These are phyloP conservation scores for Leccinum truebloodii DNA, from an alignment of 768 basidiomycete species.

Conservation along the genomic window DNA sequence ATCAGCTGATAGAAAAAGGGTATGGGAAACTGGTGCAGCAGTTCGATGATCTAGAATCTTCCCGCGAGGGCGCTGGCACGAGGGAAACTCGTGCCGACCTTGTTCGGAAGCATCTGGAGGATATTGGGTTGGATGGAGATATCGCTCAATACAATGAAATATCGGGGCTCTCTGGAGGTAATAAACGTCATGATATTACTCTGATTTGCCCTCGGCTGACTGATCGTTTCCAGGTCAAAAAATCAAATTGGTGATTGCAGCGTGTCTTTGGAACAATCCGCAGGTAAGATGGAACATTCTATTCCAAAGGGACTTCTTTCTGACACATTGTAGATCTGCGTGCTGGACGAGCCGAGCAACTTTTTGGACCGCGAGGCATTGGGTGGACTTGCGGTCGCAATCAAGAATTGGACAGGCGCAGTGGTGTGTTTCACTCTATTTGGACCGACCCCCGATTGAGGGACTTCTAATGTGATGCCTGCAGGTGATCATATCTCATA, in stretches of 20 bases:
- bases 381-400: slow-evolving; percentile 92
- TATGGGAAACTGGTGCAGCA: slow-evolving; percentile 89
- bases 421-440: slow-evolving; percentile 49
- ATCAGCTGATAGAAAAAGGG: slow-evolving; percentile 81
- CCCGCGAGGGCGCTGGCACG: slow-evolving; percentile 90
- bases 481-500: slow-evolving; percentile 95
- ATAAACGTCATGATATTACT: slow-evolving; percentile 17
- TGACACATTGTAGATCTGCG: slow-evolving; percentile 52
- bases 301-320: slow-evolving; percentile 2
- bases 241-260: slow-evolving; percentile 94
- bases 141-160: slow-evolving; percentile 99
- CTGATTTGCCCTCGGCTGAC: slow-evolving; percentile 15
- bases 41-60: slow-evolving; percentile 96
- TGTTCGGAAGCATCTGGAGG: slow-evolving; percentile 91
- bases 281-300: slow-evolving; percentile 44
- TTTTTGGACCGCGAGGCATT: slow-evolving; percentile 96
- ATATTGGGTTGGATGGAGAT: slow-evolving; percentile 95
- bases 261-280: slow-evolving; percentile 95
- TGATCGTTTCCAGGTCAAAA: slow-evolving; percentile 69
- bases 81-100: slow-evolving; percentile 81
- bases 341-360: slow-evolving; percentile 92
- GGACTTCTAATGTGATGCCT: slow-evolving; percentile 16
- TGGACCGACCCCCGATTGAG: slow-evolving; percentile 16
- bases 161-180: slow-evolving; percentile 88
- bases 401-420: slow-evolving; percentile 92